These are phyloP conservation scores for Arthrobotrys conoides DNA, from an alignment of 2,329 filamentous ascomycete species.

Conservation along the genomic window DNA sequence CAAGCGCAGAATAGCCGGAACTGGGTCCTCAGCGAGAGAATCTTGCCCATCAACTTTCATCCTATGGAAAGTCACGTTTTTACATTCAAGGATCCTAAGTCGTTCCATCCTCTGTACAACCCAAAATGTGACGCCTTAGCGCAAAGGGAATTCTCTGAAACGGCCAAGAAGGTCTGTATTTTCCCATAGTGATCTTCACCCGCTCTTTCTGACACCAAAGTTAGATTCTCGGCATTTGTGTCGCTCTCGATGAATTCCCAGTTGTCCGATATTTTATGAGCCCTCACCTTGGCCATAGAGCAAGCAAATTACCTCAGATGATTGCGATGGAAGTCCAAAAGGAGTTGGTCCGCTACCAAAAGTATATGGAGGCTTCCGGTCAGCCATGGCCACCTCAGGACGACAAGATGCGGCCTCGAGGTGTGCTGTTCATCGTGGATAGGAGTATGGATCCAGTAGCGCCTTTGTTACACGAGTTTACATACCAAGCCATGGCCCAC, in stretches of 20 bases:
- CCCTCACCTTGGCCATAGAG: slow-evolving; percentile 81
- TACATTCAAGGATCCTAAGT: slow-evolving; percentile 94
- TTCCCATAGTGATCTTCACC: not conserved
- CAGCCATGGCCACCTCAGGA: slow-evolving; percentile 49
- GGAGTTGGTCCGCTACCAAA: slow-evolving; percentile 88
- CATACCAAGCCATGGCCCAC: slow-evolving; percentile 98
- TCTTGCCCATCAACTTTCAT: slow-evolving; percentile 88
- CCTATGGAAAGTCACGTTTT: slow-evolving; percentile 91
- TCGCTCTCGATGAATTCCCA: slow-evolving; percentile 92
- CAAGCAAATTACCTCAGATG: slow-evolving; percentile 86
- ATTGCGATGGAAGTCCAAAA: slow-evolving; percentile 92
- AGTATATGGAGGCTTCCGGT: slow-evolving; percentile 64
- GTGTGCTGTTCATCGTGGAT: slow-evolving; percentile 87
- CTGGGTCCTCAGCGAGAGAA: slow-evolving; percentile 83
- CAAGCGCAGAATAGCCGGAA: slow-evolving; percentile 68
- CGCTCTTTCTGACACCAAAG: slow-evolving; percentile 2
- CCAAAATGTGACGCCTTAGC: slow-evolving; percentile 89
- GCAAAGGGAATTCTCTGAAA: slow-evolving; percentile 82
- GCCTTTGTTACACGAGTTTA: slow-evolving; percentile 93
- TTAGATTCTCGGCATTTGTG: slow-evolving; percentile 87
- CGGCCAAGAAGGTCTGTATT: slow-evolving; percentile 84
- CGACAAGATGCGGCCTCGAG: slow-evolving; percentile 77
- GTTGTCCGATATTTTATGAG: slow-evolving; percentile 88
- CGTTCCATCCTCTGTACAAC: slow-evolving; percentile 92
- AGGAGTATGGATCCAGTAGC: slow-evolving; percentile 92